A percentile compares a stretch with the other conserved stretches of the same genome.
These are phyloP conservation scores for Crinitomyces ghanaensis DNA, from an alignment of 805 yeast genomes.

Conservation along the genomic window DNA sequence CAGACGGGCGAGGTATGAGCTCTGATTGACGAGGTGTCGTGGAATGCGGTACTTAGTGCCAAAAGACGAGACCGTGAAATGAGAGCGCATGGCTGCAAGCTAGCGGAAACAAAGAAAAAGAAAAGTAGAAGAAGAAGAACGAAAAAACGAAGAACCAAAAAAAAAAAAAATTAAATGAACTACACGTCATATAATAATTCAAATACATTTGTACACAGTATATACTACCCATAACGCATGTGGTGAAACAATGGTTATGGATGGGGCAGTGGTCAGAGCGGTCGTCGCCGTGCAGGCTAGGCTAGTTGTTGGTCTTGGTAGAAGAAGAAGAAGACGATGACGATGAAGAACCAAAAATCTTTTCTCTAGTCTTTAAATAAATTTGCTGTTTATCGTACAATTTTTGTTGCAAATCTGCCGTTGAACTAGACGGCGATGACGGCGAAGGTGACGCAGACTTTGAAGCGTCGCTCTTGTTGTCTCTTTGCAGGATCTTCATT, in stretches of 20 bases:
- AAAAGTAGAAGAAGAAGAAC: neutral
- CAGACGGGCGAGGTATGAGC: neutral
- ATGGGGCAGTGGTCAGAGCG: neutral
- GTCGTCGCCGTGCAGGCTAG: neutral
- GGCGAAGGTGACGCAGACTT: neutral
- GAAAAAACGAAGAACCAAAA: neutral
- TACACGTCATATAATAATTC: neutral
- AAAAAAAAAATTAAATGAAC: neutral
- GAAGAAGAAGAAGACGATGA: constrained; percentile 15
- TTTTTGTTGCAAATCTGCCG: constrained; percentile 7
- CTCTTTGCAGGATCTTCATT: too few relatives aligned
- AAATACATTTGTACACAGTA: neutral
- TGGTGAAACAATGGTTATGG: neutral
- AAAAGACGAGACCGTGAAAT: neutral
- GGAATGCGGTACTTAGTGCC: neutral
- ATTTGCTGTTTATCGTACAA: constrained; percentile 10
- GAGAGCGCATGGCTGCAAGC: neutral
- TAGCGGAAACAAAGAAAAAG: too few relatives aligned
- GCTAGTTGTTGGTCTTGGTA: constrained; percentile 7
- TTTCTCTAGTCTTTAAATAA: constrained; percentile 13
- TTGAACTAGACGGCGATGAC: constrained; percentile 1
- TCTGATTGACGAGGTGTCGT: neutral
- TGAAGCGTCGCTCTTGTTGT: too few relatives aligned
- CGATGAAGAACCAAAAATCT: constrained; percentile 16
- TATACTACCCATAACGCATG: neutral